Evolutionary conservation across 768 basidiomycete genomes (phyloP).

Genomic region (Daedalea quercina): DNA sequence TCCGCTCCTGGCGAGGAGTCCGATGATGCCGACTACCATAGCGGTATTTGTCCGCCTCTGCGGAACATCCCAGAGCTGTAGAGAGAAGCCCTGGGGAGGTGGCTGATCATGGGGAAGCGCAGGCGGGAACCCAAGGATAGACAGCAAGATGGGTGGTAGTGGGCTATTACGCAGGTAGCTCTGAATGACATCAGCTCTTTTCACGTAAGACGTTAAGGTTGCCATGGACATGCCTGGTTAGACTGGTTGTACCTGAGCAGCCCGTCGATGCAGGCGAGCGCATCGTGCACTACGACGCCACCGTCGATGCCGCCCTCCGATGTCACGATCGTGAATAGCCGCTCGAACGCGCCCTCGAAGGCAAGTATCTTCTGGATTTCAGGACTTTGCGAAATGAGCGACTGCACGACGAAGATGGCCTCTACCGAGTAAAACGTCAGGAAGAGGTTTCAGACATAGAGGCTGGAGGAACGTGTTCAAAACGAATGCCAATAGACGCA

Average conservation of each 20-base stretch:
- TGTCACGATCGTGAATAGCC: conserved; percentile 81
- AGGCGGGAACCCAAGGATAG: conserved; percentile 65
- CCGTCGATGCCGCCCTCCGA: conserved; percentile 92
- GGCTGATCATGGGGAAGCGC: conserved; percentile 47
- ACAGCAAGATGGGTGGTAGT: conserved; percentile 60
- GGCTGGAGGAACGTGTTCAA: not conserved
- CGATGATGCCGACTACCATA: conserved; percentile 76
- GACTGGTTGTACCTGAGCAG: conserved; percentile 88
- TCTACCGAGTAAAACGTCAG: conserved; percentile 38
- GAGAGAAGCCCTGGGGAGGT: conserved; percentile 83
- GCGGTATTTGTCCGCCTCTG: conserved; percentile 77
- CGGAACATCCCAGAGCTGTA: conserved; percentile 92
- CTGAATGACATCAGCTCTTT: conserved; percentile 34
- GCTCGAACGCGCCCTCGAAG: conserved; percentile 96
- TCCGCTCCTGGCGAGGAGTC: conserved; percentile 77
- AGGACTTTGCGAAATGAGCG: conserved; percentile 76
- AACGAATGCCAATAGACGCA: not conserved
- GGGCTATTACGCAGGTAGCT: conserved; percentile 94
- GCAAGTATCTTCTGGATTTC: conserved; percentile 96
- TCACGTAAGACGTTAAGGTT: not conserved
- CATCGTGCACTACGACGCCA: conserved; percentile 78
- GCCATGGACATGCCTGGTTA: conserved; percentile 62
- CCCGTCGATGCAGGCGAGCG: conserved; percentile 80
- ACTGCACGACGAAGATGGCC: conserved; percentile 75
- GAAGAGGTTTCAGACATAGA: not conserved